Evolutionary conservation across 108 stramenopile species (phyloP), one percentile per base, ranked within the genome.

Genomic region (Heterococcus sp.): DNA sequence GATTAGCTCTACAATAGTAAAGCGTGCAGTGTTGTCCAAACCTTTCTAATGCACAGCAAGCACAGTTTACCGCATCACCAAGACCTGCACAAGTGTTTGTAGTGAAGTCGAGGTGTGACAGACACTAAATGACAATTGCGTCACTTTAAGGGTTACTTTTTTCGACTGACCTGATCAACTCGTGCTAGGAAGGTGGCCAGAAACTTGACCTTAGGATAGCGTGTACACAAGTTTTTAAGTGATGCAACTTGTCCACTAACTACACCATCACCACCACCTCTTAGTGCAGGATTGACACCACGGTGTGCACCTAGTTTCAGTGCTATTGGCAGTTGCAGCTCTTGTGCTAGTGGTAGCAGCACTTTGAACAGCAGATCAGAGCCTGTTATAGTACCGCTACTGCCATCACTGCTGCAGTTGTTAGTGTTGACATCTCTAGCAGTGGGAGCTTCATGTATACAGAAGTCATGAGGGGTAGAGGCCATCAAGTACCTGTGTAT

Each of bases 401-500:
- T 67, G 3, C 21, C 66, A 67, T 67, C 3, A 2, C 21, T 32
- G 3, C 21, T 3, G 31, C 8, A 2, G 3, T 29, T 67, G 32
- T 67, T 67, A 3, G 66, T 67, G 32, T 67, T 67, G 2, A 11
- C 5, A 2, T 3, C 21, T n/a, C n/a, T n/a, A n/a, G n/a, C n/a
- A 3, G 3, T 28, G 3, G 2, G 3, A 29, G 30, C 8, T 2
- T 67, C 66, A 2, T 3, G 3, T 2, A 71, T 3, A 2, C 3
- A 2, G 29, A 95, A 94, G 73, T 93, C 87, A 71, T 93, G 91
- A 5, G 95, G 95, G 29, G 95, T 94, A 0, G 92, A 92, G 2
- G 95, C 93, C 93, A 94, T 95, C 85, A 95, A 85, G 75, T 95
- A 95, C n/a, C n/a, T n/a, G n/a, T n/a, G n/a, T n/a, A n/a, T n/a